Evolutionary conservation across 257 asterid species (phyloP).

Genomic region (Solanum corneliomulleri): DNA sequence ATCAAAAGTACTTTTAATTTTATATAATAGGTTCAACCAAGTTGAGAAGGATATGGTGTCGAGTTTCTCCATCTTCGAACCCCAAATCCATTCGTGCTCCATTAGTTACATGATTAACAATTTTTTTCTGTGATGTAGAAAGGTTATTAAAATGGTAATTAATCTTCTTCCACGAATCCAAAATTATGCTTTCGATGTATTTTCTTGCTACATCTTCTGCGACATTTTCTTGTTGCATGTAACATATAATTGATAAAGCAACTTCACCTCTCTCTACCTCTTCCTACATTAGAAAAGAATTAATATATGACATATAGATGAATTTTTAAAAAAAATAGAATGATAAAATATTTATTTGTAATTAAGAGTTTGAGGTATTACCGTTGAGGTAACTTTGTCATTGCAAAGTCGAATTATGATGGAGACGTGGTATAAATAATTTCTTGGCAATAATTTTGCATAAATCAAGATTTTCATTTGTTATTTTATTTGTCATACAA

Average conservation of each 20-base stretch:
- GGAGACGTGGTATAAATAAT: conserved; percentile 19
- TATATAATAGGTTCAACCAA: conserved; percentile 22
- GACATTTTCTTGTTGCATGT: conserved; percentile 40
- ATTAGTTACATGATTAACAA: conserved; percentile 18
- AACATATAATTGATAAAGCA: conserved; percentile 45
- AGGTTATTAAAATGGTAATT: conserved; percentile 5
- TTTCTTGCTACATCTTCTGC: conserved; percentile 28
- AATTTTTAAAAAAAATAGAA: too few relatives aligned
- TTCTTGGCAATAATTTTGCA: conserved; percentile 11
- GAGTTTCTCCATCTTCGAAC: conserved; percentile 30
- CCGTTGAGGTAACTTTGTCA: conserved; percentile 11
- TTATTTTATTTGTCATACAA: conserved; percentile 8
- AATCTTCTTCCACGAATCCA: conserved; percentile 29
- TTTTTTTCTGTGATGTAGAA: not conserved
- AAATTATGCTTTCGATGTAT: conserved; percentile 10
- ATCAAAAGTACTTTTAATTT: too few relatives aligned
- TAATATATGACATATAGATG: not conserved
- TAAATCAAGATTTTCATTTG: not conserved
- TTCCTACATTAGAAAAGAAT: conserved; percentile 10
- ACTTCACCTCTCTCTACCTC: conserved; percentile 56
- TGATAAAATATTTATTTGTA: not conserved
- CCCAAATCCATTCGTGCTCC: conserved; percentile 38
- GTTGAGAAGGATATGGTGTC: conserved; percentile 20
- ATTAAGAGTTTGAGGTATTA: not conserved
- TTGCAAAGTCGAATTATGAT: conserved; percentile 49